Evolutionary conservation across 768 basidiomycete species (phyloP).

Genomic region (Kwoniella bestiolae): DNA sequence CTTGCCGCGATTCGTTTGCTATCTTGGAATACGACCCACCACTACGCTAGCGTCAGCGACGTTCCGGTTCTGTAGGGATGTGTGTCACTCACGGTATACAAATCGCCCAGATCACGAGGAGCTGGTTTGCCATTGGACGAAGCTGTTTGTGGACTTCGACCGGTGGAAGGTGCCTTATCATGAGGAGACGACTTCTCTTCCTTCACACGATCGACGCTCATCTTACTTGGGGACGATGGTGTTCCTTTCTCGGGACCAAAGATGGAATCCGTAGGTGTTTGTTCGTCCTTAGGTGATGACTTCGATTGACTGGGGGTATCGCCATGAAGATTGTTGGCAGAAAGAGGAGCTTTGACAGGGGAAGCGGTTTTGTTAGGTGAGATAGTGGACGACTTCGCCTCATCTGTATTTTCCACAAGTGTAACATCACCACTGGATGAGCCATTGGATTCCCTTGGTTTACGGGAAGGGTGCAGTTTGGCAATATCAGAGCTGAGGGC

Average conservation of each 20-base stretch:
- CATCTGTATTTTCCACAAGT: background rate
- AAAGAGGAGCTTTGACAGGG: background rate
- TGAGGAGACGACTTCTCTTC: slow-evolving; percentile 12
- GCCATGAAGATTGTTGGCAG: background rate
- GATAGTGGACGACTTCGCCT: background rate
- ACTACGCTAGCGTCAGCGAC: slow-evolving; percentile 17
- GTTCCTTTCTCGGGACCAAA: slow-evolving; percentile 11
- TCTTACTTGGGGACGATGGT: slow-evolving; percentile 1
- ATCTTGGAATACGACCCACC: slow-evolving; percentile 30
- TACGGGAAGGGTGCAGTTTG: slow-evolving; percentile 5
- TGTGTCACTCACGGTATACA: slow-evolving; percentile 25
- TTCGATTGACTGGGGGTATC: background rate
- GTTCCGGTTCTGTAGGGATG: too few relatives aligned
- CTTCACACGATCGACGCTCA: slow-evolving; percentile 8
- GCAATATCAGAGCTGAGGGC: slow-evolving; percentile 14
- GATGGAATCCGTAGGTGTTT: slow-evolving; percentile 13
- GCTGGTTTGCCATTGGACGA: background rate
- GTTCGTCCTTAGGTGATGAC: slow-evolving; percentile 5
- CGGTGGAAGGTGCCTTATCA: background rate
- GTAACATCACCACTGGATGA: slow-evolving; percentile 3
- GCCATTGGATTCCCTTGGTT: background rate
- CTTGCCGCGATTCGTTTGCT: slow-evolving; percentile 8
- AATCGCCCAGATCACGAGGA: slow-evolving; percentile 23
- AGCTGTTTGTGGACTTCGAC: slow-evolving; percentile 1
- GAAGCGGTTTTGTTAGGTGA: slow-evolving; percentile 7